phyloP scores from a whole-genome alignment of 208 protist species.

The Novymonas esmeraldas region DNA sequence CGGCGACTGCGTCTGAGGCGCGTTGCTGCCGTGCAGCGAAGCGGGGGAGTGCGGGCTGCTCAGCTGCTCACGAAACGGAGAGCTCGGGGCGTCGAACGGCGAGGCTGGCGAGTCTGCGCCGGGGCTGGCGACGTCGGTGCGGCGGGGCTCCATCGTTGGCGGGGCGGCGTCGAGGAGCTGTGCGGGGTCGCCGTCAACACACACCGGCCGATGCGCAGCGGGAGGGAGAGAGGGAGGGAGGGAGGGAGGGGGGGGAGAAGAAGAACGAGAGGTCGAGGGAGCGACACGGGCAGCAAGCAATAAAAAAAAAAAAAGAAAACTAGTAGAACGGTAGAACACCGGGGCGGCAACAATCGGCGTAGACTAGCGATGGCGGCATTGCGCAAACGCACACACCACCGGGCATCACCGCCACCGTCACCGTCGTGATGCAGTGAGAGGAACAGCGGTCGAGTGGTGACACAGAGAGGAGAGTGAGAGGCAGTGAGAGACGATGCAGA shows the following conservation, averaged over 20 bases:
- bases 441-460: too few relatives aligned
- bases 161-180: background rate
- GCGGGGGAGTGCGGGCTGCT: constrained; percentile 3
- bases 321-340: background rate
- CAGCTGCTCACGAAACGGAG: constrained; percentile 8
- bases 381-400: background rate
- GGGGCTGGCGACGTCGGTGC: constrained; percentile 8
- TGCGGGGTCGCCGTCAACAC: too few relatives aligned
- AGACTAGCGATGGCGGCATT: background rate
- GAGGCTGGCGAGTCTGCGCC: constrained; percentile 21
- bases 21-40: constrained; percentile 5
- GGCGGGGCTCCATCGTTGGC: constrained; percentile 18
- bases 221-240: background rate
- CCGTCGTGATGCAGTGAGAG: too few relatives aligned
- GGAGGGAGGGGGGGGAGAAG: background rate
- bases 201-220: background rate
- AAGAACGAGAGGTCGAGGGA: too few relatives aligned
- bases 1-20: background rate
- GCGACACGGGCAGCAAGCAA: too few relatives aligned
- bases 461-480: too few relatives aligned
- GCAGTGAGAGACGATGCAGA: too few relatives aligned
- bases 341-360: background rate
- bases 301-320: background rate
- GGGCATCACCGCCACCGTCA: too few relatives aligned
- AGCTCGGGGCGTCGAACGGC: constrained; percentile 4